These are phyloP conservation scores for Lactarius quietus DNA, from an alignment of 768 basidiomycete species.

Conservation along the genomic window DNA sequence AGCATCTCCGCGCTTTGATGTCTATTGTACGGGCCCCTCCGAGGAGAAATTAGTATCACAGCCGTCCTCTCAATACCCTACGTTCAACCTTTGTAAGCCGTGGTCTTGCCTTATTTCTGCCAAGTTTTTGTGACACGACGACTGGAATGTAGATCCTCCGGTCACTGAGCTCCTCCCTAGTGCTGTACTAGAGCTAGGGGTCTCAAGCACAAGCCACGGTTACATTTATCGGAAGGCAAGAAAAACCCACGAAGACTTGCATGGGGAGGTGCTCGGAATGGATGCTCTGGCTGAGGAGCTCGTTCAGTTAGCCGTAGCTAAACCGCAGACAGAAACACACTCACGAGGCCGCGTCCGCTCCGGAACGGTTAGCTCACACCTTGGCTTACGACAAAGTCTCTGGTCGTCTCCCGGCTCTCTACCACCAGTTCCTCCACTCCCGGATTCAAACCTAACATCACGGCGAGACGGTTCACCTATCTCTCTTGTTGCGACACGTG, in stretches of 20 bases:
- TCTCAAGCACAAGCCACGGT: neutral
- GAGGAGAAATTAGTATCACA: neutral
- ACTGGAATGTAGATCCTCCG: slow-evolving; percentile 25
- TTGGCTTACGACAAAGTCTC: slow-evolving; percentile 22
- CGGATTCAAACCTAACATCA: neutral
- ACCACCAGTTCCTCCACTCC: slow-evolving; percentile 29
- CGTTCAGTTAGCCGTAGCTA: neutral
- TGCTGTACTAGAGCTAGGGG: neutral
- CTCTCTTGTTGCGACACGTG: neutral
- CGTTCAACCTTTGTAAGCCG: slow-evolving; percentile 30
- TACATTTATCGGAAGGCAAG: neutral
- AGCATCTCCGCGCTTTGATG: slow-evolving; percentile 31
- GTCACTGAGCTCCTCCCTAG: slow-evolving; percentile 30
- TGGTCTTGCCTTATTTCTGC: neutral
- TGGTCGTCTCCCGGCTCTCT: neutral
- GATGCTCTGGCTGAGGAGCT: neutral
- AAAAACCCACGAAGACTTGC: slow-evolving; percentile 10
- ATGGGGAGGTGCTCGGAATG: slow-evolving; percentile 11
- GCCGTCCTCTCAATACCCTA: slow-evolving; percentile 27
- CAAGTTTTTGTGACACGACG: neutral
- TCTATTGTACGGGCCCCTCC: slow-evolving; percentile 24
- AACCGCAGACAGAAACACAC: neutral
- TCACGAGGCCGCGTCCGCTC: slow-evolving; percentile 24
- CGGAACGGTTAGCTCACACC: slow-evolving; percentile 20
- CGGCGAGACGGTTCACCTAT: neutral